These are phyloP conservation scores for Aspergillus bertholletiae DNA, from an alignment of 495 filamentous ascomycete genomes.

Conservation along the genomic window DNA sequence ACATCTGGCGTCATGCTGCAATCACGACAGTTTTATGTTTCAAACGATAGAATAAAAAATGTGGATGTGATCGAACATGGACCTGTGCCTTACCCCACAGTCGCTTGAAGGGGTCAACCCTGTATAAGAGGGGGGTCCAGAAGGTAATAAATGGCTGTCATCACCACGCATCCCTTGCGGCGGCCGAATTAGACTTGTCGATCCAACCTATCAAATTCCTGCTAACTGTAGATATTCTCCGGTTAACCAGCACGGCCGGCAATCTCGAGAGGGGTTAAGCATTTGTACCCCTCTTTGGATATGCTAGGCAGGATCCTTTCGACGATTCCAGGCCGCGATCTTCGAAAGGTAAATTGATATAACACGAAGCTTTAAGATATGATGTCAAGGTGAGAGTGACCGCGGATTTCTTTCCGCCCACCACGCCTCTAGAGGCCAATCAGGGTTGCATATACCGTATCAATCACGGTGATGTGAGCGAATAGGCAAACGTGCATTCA, in stretches of 20 bases:
- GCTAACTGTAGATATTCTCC: background rate
- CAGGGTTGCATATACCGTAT: no score
- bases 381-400: no score
- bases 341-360: background rate
- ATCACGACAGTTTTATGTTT: background rate
- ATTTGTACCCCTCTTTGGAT: background rate
- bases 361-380: no score
- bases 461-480: no score
- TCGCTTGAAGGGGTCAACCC: background rate
- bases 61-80: no score
- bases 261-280: background rate
- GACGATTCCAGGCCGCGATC: background rate
- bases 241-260: background rate
- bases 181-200: background rate
- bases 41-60: background rate
- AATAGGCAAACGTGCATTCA: no score
- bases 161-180: background rate
- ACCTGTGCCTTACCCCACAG: background rate
- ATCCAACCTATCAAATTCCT: background rate
- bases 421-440: no score
- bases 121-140: background rate
- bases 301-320: no score
- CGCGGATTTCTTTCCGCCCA: no score
- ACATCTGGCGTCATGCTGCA: constrained; percentile 28
- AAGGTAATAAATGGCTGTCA: background rate